Conservation (phyloP, 1,284 basidiomycete species). For the Peniophora sp. region DNA sequence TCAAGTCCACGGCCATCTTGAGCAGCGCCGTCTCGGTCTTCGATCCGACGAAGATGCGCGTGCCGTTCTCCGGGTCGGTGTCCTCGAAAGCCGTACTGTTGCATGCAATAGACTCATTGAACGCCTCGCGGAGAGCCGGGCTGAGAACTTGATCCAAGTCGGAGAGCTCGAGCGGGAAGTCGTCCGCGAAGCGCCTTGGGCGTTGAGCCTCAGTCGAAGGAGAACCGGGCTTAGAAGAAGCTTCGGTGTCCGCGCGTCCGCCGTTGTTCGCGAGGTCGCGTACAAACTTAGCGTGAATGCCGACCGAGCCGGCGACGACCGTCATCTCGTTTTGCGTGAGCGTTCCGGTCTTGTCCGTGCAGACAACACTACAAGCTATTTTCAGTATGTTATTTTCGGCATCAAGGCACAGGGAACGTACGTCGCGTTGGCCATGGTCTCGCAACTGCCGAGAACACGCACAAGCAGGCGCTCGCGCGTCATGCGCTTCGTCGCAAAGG, state of each 20-base stretch:
- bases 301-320: conserved; percentile 92
- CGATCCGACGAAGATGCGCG: conserved; percentile 77
- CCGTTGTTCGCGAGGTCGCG: conserved; percentile 64
- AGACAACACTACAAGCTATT: conserved; percentile 50
- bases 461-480: conserved; percentile 91
- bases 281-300: conserved; percentile 92
- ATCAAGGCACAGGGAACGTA: no score
- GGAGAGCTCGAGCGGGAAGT: conserved; percentile 82
- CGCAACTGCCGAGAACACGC: conserved; percentile 91
- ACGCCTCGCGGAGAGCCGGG: conserved; percentile 54
- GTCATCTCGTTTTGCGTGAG: conserved; percentile 94
- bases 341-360: conserved; percentile 94
- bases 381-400: no score
- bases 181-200: conserved; percentile 39
- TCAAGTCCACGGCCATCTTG: conserved; percentile 80
- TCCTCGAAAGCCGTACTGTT: conserved; percentile 98
- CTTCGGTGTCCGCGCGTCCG: not conserved
- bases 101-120: conserved; percentile 85
- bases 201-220: not conserved
- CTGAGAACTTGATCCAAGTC: conserved; percentile 62
- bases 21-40: conserved; percentile 97
- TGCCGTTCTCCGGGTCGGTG: conserved; percentile 55
- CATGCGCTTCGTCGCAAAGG: conserved; percentile 97
- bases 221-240: not conserved
- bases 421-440: conserved; percentile 97